Evolutionary conservation across 176 grass and related monocot genomes (phyloP).

Genomic region (Tillandsia leiboldiana): DNA sequence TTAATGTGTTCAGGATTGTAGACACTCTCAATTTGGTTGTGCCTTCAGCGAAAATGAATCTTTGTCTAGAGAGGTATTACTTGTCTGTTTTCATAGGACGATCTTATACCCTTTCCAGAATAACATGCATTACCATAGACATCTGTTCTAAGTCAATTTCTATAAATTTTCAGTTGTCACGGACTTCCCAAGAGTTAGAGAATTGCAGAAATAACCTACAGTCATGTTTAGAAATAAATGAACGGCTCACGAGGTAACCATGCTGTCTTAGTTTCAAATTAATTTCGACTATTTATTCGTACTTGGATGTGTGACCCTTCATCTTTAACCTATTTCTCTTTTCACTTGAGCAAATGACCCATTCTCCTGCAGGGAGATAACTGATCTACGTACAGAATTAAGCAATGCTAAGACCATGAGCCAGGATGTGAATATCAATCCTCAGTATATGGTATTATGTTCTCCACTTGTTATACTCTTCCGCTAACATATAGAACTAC

Average conservation of each 20-base stretch:
- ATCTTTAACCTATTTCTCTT: neutral
- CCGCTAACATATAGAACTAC: neutral
- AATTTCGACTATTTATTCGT: no score
- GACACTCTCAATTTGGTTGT: slow-evolving; percentile 16
- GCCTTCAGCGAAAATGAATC: slow-evolving; percentile 32
- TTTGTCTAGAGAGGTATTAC: slow-evolving; percentile 46
- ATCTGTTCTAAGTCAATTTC: neutral
- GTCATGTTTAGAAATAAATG: slow-evolving; percentile 73
- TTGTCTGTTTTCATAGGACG: neutral
- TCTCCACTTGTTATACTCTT: neutral
- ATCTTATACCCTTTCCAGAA: neutral
- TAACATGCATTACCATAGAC: neutral
- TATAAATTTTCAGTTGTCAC: slow-evolving; percentile 47
- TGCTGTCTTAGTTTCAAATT: neutral
- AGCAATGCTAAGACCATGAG: slow-evolving; percentile 23
- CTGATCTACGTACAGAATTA: slow-evolving; percentile 45
- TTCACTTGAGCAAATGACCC: neutral
- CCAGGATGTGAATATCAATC: slow-evolving; percentile 14
- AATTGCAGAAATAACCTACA: slow-evolving; percentile 50
- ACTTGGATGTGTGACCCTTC: neutral
- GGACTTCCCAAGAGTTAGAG: slow-evolving; percentile 44
- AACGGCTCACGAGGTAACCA: slow-evolving; percentile 61
- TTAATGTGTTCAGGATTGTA: slow-evolving; percentile 33
- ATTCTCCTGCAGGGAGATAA: slow-evolving; percentile 51
- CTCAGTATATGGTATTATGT: slow-evolving; percentile 17